phyloP scores from a whole-genome alignment of 345 rosid genomes.

The Corchorus olitorius region DNA sequence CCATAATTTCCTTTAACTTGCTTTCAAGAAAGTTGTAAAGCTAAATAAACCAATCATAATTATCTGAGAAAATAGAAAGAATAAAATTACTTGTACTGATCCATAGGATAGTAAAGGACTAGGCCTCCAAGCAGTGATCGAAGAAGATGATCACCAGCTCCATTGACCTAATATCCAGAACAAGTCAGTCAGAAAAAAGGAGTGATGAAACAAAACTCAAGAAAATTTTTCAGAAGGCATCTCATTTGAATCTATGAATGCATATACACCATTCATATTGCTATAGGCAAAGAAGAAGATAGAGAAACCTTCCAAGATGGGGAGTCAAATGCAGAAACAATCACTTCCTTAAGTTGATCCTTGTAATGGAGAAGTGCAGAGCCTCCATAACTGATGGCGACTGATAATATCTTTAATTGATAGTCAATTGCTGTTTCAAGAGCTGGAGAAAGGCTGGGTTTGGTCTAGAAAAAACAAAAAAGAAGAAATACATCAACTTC shows the following conservation, averaged over 20 bases:
- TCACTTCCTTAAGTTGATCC: constrained; percentile 77
- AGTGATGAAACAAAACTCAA: constrained; percentile 13
- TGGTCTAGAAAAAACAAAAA: constrained; percentile 46
- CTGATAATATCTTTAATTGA: constrained; percentile 86
- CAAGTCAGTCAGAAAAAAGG: constrained; percentile 1
- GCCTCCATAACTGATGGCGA: constrained; percentile 89
- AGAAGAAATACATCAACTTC: constrained; percentile 14
- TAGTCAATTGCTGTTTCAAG: constrained; percentile 94
- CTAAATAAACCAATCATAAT: constrained; percentile 7
- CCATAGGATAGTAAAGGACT: constrained; percentile 84
- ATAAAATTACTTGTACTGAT: constrained; percentile 75
- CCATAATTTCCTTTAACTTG: constrained; percentile 28
- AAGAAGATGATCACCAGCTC: constrained; percentile 93
- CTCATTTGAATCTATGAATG: not conserved
- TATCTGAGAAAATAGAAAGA: constrained; percentile 14
- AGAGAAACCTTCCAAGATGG: constrained; percentile 92
- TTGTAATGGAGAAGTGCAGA: constrained; percentile 73
- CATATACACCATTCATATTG: not conserved
- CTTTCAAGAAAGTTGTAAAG: not conserved
- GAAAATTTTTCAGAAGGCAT: not conserved
- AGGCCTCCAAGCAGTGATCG: constrained; percentile 89
- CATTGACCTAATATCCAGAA: constrained; percentile 63
- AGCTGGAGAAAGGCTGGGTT: constrained; percentile 86
- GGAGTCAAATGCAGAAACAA: constrained; percentile 79
- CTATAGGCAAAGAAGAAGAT: not conserved